Conservation (phyloP, 768 basidiomycete genomes). For the Kwoniella sp. region DNA sequence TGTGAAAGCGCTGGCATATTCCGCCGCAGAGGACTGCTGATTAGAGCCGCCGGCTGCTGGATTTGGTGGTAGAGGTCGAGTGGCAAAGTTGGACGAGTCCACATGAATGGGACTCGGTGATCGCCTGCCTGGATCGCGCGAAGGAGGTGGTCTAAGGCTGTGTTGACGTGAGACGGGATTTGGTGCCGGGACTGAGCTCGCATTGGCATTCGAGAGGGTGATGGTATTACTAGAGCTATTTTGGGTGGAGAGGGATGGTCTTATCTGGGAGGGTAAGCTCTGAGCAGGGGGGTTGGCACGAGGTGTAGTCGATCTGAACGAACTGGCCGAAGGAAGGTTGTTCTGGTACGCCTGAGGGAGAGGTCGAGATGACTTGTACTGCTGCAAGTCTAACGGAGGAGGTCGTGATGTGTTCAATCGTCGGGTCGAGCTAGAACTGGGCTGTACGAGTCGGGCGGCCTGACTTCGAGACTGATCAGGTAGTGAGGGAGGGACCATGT, state of each 20-base stretch:
- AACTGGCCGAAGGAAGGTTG: slow-evolving; percentile 41
- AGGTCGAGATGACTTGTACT: slow-evolving; percentile 63
- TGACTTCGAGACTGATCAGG: slow-evolving; percentile 4
- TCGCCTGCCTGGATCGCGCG: slow-evolving; percentile 35
- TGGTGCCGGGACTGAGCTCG: slow-evolving; percentile 34
- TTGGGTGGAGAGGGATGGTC: slow-evolving; percentile 15
- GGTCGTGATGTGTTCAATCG: slow-evolving; percentile 67
- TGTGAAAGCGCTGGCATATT: slow-evolving; percentile 40
- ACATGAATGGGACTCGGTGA: slow-evolving; percentile 45
- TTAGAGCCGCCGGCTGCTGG: slow-evolving; percentile 10
- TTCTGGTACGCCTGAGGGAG: slow-evolving; percentile 72
- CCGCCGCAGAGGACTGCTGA: slow-evolving; percentile 43
- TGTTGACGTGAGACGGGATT: slow-evolving; percentile 26
- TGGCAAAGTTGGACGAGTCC: slow-evolving; percentile 37
- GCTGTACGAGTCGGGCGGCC: slow-evolving; percentile 12
- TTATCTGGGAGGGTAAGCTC: neutral
- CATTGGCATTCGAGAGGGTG: slow-evolving; percentile 19
- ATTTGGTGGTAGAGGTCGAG: slow-evolving; percentile 45
- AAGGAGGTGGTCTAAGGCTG: slow-evolving; percentile 44
- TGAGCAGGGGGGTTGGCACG: slow-evolving; percentile 10
- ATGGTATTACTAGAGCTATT: slow-evolving; percentile 32
- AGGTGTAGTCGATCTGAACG: slow-evolving; percentile 23
- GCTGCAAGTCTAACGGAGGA: slow-evolving; percentile 73
- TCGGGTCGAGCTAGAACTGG: slow-evolving; percentile 33
- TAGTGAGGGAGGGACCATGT: slow-evolving; percentile 17